Evolutionary conservation across 2,329 filamentous ascomycete species (phyloP), one percentile per base, ranked within the genome.

Genomic region (Cercospora zeina): DNA sequence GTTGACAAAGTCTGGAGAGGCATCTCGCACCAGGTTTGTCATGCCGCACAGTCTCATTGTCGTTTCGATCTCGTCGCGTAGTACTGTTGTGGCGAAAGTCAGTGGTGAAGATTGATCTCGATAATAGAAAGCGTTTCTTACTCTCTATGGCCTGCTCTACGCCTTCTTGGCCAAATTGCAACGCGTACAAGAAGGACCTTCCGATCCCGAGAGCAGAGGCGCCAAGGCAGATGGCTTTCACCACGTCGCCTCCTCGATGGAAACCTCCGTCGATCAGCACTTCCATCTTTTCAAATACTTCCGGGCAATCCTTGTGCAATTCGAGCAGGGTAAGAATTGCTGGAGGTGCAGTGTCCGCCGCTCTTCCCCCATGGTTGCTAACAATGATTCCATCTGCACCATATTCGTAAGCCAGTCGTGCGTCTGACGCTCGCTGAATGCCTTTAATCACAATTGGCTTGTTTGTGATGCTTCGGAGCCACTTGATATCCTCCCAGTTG

Each of bases 141-240:
- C 83, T 83, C 62, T 82, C 79, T 58, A 83, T 79, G 60, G 83
- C 73, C 65, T 81, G 77, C 74, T 82, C 76, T 11, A 77, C 76
- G 13, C 86, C 80, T 64, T 76, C 76, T 61, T 77, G 79, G 1
- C 85, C 87, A 68, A 88, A 89, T n/a, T 80, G 81, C 59, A 88
- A 70, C 1, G 82, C 81, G 68, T 81, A 88, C 50, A 88, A 68
- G 57, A 87, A 83, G 0, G 84, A 84, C 31, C 87, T 76, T 0
- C 87, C 87, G 13, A 89, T 76, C 0, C 86, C 86, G 0, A 78
- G 86, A 0, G 82, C 86, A 61, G 76, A 84, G 0, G 86, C 87
- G 0, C 87, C 87, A 0, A 89, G 75, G 56, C 84, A 86, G n/a
- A 89, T 68, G 0, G 86, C 86, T 72, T 89, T 89, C 67, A 90